Percentiles rank a stretch among this genome's conserved stretches.
Evolutionary conservation across 345 rosid genomes (phyloP).

Genomic region (Salix koriyanagi): DNA sequence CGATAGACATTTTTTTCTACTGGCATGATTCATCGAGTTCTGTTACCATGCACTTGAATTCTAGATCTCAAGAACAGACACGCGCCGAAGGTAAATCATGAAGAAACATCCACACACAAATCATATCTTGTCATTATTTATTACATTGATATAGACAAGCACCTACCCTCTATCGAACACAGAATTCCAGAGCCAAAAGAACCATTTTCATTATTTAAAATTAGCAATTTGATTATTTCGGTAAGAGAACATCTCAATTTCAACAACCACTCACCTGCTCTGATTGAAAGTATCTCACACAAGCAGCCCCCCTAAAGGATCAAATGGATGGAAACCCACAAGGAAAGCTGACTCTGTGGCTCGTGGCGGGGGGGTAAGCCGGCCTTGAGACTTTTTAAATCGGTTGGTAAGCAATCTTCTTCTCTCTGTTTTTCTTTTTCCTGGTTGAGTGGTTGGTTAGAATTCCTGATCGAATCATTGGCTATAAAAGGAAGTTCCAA

Average conservation of each 20-base stretch:
- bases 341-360: not conserved
- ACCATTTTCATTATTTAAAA: too few species aligned
- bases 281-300: not conserved
- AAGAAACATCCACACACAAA: not conserved
- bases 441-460: too few species aligned
- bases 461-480: not conserved
- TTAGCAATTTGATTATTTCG: not conserved
- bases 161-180: slow-evolving; percentile 15
- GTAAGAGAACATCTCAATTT: not conserved
- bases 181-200: not conserved
- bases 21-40: not conserved
- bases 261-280: slow-evolving; percentile 16
- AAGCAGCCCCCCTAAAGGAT: not conserved
- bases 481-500: too few species aligned
- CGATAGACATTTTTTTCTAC: too few species aligned
- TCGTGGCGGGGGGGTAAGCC: not conserved
- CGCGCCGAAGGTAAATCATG: not conserved
- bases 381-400: not conserved
- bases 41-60: not conserved
- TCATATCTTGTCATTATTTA: not conserved
- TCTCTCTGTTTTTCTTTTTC: too few species aligned
- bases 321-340: too few species aligned
- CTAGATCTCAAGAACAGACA: not conserved
- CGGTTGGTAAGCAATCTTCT: not conserved
- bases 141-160: slow-evolving; percentile 15